A percentile compares a stretch with the other conserved stretches of the same genome.
phyloP scores from a whole-genome alignment of 495 filamentous ascomycete species.

The Trichoderma erinaceum region DNA sequence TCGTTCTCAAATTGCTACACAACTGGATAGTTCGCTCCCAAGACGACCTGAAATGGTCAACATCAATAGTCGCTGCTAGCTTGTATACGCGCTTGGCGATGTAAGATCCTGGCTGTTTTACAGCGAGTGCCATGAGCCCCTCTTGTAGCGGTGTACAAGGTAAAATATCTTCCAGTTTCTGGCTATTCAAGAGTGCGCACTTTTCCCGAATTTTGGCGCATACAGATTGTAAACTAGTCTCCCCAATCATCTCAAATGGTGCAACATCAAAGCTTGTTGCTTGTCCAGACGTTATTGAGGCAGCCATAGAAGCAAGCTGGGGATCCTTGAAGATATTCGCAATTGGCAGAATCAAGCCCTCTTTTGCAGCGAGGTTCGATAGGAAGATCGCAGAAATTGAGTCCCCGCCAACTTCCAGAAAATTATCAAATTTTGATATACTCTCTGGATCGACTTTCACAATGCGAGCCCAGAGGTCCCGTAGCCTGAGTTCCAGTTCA shows the following conservation, averaged over 20 bases:
- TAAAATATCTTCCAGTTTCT: neutral
- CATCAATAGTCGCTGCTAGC: neutral
- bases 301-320: neutral
- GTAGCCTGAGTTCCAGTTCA: slow-evolving; percentile 36
- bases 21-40: neutral
- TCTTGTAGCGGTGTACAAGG: slow-evolving; percentile 11
- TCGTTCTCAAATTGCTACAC: slow-evolving; percentile 1
- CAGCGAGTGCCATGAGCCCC: slow-evolving; percentile 38
- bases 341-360: neutral
- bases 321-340: neutral
- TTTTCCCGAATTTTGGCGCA: neutral
- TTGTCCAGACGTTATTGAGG: neutral
- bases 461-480: slow-evolving; percentile 37
- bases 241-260: neutral
- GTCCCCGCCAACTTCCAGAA: slow-evolving; percentile 31
- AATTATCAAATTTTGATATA: slow-evolving; percentile 32
- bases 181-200: neutral
- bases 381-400: slow-evolving; percentile 5
- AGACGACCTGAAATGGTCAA: neutral
- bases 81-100: neutral
- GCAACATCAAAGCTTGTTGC: neutral
- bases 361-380: neutral
- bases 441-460: slow-evolving; percentile 22
- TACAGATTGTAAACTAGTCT: neutral
- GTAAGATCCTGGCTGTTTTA: slow-evolving; percentile 4